Evolutionary conservation across 1,139 yeast genomes (phyloP).

Genomic region (Pneumocystis oryctolagi): DNA sequence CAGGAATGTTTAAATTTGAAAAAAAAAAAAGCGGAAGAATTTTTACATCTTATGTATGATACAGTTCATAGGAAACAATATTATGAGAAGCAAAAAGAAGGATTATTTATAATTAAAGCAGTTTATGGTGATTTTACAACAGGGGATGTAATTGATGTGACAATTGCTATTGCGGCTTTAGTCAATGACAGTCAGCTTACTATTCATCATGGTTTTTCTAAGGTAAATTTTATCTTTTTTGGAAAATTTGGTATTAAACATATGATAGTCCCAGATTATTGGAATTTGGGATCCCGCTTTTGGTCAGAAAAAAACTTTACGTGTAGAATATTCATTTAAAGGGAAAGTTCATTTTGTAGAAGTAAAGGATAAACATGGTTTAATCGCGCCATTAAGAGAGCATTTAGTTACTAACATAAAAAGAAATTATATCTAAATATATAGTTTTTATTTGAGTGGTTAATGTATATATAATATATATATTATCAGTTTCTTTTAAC

Average conservation of each 20-base stretch:
- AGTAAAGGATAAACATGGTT: slow-evolving; percentile 10
- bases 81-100: background rate
- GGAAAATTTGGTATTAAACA: background rate
- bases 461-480: background rate
- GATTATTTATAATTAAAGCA: background rate
- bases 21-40: background rate
- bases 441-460: background rate
- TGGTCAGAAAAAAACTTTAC: slow-evolving; percentile 9
- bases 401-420: background rate
- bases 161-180: slow-evolving; percentile 10
- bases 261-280: background rate
- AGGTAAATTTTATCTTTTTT: background rate
- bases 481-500: background rate
- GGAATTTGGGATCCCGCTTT: slow-evolving; percentile 12
- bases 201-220: slow-evolving; percentile 3
- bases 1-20: background rate
- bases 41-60: background rate
- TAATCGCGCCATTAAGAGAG: slow-evolving; percentile 3
- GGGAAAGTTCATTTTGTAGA: slow-evolving; percentile 10
- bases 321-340: slow-evolving; percentile 6
- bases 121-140: slow-evolving; percentile 4
- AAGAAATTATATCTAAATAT: background rate
- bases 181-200: slow-evolving; percentile 8
- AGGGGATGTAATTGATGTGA: slow-evolving; percentile 8
- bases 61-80: background rate